Evolutionary conservation across 306 rosid genomes (phyloP).

Genomic region (Boehmeria nivea): DNA sequence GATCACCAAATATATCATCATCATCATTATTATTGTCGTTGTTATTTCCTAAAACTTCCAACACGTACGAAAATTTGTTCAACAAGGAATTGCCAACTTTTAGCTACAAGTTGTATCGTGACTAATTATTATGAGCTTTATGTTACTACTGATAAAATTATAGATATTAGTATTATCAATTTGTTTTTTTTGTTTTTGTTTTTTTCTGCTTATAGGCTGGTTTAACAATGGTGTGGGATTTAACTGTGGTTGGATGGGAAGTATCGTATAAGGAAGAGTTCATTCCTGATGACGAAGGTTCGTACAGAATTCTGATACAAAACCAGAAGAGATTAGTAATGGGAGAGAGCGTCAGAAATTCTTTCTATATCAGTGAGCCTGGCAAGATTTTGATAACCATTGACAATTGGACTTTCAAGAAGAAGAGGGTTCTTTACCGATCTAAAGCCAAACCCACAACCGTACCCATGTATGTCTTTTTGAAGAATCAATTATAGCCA

Average conservation of each 20-base stretch:
- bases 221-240: conserved; percentile 77
- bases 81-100: no score
- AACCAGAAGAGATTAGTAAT: conserved; percentile 51
- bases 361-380: conserved; percentile 77
- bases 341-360: conserved; percentile 60
- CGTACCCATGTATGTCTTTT: conserved; percentile 53
- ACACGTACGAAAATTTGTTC: no score
- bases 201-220: conserved; percentile 34
- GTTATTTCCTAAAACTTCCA: no score
- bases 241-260: conserved; percentile 81
- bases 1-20: no score
- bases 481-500: conserved; percentile 15
- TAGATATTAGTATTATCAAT: no score
- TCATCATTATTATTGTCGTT: no score
- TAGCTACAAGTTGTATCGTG: no score
- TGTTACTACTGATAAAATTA: no score
- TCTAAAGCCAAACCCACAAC: conserved; percentile 53
- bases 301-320: conserved; percentile 58
- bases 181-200: background rate
- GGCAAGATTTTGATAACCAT: conserved; percentile 67
- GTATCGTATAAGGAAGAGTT: conserved; percentile 86
- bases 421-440: conserved; percentile 58
- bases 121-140: no score
- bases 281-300: conserved; percentile 81
- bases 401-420: conserved; percentile 57